Conservation (phyloP, 2,329 filamentous ascomycete genomes). For the Pseudogymnoascus pannorum region DNA sequence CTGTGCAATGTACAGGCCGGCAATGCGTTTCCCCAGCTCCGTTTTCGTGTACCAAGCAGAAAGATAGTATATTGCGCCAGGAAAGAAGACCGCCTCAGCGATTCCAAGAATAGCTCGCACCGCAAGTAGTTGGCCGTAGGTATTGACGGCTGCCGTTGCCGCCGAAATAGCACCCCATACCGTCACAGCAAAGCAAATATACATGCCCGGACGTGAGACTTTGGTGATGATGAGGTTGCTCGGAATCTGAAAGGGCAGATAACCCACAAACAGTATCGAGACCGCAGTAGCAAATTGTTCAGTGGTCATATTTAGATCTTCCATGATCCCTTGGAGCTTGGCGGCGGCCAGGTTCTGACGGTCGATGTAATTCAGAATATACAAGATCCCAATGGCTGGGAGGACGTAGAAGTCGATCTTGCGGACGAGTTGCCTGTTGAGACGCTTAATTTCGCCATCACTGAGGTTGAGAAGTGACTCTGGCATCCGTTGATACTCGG, state of each 20-base stretch:
- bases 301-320: slow-evolving; percentile 32
- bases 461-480: slow-evolving; percentile 22
- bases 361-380: slow-evolving; percentile 37
- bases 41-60: slow-evolving; percentile 33
- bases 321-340: slow-evolving; percentile 34
- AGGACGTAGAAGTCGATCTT: slow-evolving; percentile 29
- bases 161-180: slow-evolving; percentile 30
- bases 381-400: slow-evolving; percentile 31
- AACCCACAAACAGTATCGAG: slow-evolving; percentile 40
- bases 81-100: slow-evolving; percentile 19
- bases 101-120: slow-evolving; percentile 30
- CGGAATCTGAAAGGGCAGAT: slow-evolving; percentile 36
- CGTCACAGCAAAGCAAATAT: slow-evolving; percentile 25
- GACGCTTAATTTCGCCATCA: slow-evolving; percentile 19
- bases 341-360: slow-evolving; percentile 33
- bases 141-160: slow-evolving; percentile 31
- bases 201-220: slow-evolving; percentile 21
- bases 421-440: slow-evolving; percentile 20
- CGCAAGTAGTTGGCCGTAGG: slow-evolving; percentile 29
- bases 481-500: slow-evolving; percentile 15
- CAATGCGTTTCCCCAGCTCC: slow-evolving; percentile 33
- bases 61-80: slow-evolving; percentile 33
- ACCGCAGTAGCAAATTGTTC: slow-evolving; percentile 34
- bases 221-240: slow-evolving; percentile 25
- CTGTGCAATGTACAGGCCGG: slow-evolving; percentile 31